Conservation (phyloP, 371 early-diverging fungal species). For the Syncephalastrum sp. region DNA sequence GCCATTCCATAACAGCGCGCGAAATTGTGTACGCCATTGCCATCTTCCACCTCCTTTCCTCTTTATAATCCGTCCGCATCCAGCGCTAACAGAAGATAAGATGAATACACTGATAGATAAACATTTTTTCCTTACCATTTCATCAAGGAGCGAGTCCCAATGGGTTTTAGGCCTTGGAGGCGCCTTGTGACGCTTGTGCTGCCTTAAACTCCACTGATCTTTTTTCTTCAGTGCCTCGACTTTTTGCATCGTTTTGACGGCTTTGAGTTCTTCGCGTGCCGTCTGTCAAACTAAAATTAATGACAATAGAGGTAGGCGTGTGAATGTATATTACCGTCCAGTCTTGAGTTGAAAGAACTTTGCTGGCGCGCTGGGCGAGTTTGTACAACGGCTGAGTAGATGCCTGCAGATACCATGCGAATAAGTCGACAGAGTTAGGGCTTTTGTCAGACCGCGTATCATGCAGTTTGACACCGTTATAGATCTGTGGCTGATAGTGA, state of each 20-base stretch:
- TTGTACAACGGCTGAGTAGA: slow-evolving; percentile 69
- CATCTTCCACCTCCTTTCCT: slow-evolving; percentile 85
- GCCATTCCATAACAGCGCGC: slow-evolving; percentile 82
- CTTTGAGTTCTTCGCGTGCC: slow-evolving; percentile 81
- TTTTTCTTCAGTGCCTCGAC: slow-evolving; percentile 80
- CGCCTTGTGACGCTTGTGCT: slow-evolving; percentile 70
- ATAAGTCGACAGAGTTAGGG: slow-evolving; percentile 48
- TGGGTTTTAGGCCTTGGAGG: slow-evolving; percentile 77
- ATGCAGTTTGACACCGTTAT: slow-evolving; percentile 42
- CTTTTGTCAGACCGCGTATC: slow-evolving; percentile 33
- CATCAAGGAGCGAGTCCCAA: slow-evolving; percentile 87
- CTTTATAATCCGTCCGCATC: slow-evolving; percentile 83
- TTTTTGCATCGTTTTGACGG: slow-evolving; percentile 67
- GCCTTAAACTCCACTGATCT: slow-evolving; percentile 80
- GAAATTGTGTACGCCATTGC: slow-evolving; percentile 73
- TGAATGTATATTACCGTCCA: slow-evolving; percentile 63
- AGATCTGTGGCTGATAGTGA: slow-evolving; percentile 35
- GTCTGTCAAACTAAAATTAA: slow-evolving; percentile 36
- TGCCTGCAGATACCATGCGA: slow-evolving; percentile 74
- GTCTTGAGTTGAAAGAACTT: slow-evolving; percentile 73
- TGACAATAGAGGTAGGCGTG: slow-evolving; percentile 13
- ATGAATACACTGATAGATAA: not conserved
- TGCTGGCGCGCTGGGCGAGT: slow-evolving; percentile 64
- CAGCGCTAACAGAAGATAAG: slow-evolving; percentile 57
- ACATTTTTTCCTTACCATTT: slow-evolving; percentile 60